These are phyloP conservation scores for Fraxinus sp. DNA, from an alignment of 305 asterid genomes.

Conservation along the genomic window DNA sequence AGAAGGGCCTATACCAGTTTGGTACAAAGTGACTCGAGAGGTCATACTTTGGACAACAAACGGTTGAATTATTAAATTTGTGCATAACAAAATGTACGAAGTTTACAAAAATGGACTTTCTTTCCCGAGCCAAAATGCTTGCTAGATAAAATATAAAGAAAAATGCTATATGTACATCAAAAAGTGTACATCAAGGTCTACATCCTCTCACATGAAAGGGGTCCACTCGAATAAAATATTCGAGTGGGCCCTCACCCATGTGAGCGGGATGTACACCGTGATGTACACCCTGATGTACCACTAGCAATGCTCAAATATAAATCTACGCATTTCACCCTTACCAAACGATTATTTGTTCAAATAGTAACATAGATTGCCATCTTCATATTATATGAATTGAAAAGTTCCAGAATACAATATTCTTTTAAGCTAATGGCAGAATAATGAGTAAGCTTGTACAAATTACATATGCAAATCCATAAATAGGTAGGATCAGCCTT, in stretches of 20 bases:
- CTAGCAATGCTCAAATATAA: no score
- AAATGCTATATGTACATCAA: no score
- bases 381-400: not conserved
- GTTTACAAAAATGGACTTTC: not conserved
- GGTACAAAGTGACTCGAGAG: no score
- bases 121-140: not conserved
- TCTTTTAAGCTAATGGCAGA: not conserved
- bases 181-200: no score
- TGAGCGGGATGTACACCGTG: no score
- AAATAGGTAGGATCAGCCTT: not conserved
- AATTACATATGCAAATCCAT: not conserved
- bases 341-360: not conserved
- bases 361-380: conserved; percentile 7
- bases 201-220: no score
- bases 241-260: no score
- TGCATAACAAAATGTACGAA: not conserved
- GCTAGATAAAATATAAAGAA: not conserved
- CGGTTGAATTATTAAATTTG: no score
- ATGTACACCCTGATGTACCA: no score
- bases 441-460: not conserved
- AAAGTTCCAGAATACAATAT: not conserved
- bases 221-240: no score
- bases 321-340: not conserved
- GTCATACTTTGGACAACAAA: no score
- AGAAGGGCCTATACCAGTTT: no score